These are phyloP conservation scores for Rhododendron kiyosumense DNA, from an alignment of 148 eudicot species.

Conservation along the genomic window DNA sequence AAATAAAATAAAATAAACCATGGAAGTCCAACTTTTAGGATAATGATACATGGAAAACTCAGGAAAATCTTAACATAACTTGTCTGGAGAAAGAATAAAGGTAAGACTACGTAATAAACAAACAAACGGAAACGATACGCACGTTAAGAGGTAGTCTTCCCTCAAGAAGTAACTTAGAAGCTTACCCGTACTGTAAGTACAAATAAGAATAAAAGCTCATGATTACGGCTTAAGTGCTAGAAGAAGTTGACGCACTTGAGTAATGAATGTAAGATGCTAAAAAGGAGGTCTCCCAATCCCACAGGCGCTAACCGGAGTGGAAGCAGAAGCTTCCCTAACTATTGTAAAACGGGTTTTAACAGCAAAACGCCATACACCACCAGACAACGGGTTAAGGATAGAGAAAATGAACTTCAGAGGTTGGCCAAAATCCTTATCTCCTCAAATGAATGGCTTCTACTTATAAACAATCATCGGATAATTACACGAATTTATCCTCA, in stretches of 20 bases:
- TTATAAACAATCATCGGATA: neutral
- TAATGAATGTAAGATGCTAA: neutral
- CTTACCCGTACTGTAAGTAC: neutral
- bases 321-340: neutral
- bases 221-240: neutral
- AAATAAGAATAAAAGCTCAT: neutral
- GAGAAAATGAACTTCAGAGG: neutral
- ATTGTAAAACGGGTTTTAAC: neutral
- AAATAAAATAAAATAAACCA: neutral
- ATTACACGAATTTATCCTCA: neutral
- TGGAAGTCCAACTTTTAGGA: neutral
- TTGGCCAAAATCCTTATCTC: neutral
- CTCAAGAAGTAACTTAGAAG: neutral
- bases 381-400: neutral
- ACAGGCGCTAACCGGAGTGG: neutral
- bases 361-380: neutral
- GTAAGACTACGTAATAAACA: neutral
- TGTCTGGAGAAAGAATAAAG: neutral
- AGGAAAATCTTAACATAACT: neutral
- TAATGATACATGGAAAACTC: neutral
- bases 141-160: neutral
- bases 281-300: neutral
- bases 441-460: neutral
- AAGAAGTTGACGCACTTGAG: neutral
- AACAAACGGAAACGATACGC: neutral